A percentile compares a stretch with the other conserved stretches of the same genome.
phyloP scores from a whole-genome alignment of 2,329 filamentous ascomycete species.

The Sporothrix protearum region DNA sequence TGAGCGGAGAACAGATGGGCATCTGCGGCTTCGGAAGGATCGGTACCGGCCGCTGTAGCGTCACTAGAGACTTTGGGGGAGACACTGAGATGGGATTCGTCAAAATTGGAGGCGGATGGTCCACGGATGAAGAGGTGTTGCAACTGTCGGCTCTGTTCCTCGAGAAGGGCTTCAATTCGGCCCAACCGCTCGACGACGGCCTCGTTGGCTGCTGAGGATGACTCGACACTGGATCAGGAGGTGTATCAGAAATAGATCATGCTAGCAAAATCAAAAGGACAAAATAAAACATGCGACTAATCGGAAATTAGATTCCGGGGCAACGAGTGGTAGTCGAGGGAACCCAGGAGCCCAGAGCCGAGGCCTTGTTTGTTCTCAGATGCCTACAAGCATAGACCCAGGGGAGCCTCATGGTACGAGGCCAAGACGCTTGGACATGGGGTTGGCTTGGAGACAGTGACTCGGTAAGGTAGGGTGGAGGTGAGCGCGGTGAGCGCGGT shows the following conservation, averaged over 20 bases:
- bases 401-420: neutral
- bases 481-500: neutral
- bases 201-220: conserved; percentile 28
- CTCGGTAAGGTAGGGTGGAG: neutral
- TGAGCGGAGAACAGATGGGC: neutral
- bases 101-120: neutral
- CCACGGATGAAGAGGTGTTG: neutral
- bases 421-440: neutral
- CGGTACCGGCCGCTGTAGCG: neutral
- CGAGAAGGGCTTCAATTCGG: conserved; percentile 38
- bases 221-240: conserved; percentile 18
- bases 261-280: neutral
- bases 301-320: neutral
- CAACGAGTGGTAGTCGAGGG: neutral
- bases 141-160: conserved; percentile 26
- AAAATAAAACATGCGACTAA: neutral
- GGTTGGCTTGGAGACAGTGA: neutral
- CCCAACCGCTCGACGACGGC: conserved; percentile 39
- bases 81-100: neutral
- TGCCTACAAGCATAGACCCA: neutral
- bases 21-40: neutral
- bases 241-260: neutral
- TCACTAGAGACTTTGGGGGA: conserved; percentile 5
- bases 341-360: neutral
- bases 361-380: neutral